Conservation (phyloP, 345 rosid genomes). For the Citrus australasica region DNA sequence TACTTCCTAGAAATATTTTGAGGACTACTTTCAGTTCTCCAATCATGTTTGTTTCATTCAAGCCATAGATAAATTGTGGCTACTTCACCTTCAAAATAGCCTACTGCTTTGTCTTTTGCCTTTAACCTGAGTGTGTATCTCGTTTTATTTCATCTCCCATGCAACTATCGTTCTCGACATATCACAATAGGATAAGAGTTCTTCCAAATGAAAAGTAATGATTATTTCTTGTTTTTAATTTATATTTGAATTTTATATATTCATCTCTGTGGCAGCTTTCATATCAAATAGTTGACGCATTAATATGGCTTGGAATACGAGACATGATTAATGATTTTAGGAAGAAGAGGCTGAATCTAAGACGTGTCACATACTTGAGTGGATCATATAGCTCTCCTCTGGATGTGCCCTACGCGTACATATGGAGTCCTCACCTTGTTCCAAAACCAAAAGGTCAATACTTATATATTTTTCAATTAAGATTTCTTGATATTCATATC, state of each 20-base stretch:
- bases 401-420: constrained; percentile 43
- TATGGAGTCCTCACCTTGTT: constrained; percentile 62
- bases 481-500: not conserved
- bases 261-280: constrained; percentile 34
- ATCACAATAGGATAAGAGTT: not conserved
- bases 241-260: not conserved
- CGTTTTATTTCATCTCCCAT: not conserved
- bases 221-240: not conserved
- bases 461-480: not conserved
- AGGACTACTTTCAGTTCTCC: not conserved
- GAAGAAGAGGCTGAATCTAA: constrained; percentile 43
- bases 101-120: not conserved
- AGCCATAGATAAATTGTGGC: not conserved
- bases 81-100: not conserved
- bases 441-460: constrained; percentile 52
- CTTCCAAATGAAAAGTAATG: not conserved
- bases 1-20: not conserved
- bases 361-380: constrained; percentile 48
- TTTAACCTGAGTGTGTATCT: not conserved
- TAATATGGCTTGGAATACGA: constrained; percentile 55
- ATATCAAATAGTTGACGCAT: constrained; percentile 51
- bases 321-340: constrained; percentile 49
- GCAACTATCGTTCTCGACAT: not conserved
- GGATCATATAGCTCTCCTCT: constrained; percentile 38
- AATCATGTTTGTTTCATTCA: not conserved